Evolutionary conservation across 2,329 filamentous ascomycete genomes (phyloP).

Genomic region (Sporothrix sp.): DNA sequence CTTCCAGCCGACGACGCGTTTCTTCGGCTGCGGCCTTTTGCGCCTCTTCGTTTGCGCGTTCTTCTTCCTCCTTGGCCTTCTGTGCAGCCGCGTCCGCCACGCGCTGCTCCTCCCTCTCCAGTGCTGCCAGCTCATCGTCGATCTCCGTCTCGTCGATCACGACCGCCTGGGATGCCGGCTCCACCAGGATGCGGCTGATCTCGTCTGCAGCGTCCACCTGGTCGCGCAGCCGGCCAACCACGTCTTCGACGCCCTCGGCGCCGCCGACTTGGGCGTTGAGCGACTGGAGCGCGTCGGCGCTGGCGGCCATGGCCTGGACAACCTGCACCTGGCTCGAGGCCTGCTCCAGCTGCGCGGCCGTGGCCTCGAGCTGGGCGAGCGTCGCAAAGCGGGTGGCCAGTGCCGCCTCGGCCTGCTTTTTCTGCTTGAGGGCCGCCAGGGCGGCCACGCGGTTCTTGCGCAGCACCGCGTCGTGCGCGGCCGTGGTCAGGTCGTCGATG

Average conservation of each 20-base stretch:
- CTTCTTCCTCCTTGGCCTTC: slow-evolving; percentile 40
- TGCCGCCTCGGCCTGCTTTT: slow-evolving; percentile 69
- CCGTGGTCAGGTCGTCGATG: slow-evolving; percentile 52
- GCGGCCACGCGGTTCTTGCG: slow-evolving; percentile 64
- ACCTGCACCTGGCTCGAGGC: slow-evolving; percentile 78
- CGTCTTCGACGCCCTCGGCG: slow-evolving; percentile 61
- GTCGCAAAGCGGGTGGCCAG: slow-evolving; percentile 16
- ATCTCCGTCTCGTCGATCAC: slow-evolving; percentile 70
- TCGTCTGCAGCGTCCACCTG: slow-evolving; percentile 79
- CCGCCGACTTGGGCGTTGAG: slow-evolving; percentile 74
- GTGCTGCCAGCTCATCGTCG: slow-evolving; percentile 72
- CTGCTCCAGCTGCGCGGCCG: slow-evolving; percentile 74
- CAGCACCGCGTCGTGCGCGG: slow-evolving; percentile 54
- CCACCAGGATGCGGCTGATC: slow-evolving; percentile 65
- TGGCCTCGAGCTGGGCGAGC: slow-evolving; percentile 64
- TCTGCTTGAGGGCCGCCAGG: slow-evolving; percentile 67
- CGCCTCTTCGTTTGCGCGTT: slow-evolving; percentile 15
- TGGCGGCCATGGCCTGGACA: slow-evolving; percentile 71
- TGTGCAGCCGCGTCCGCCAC: not conserved
- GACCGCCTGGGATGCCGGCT: slow-evolving; percentile 31
- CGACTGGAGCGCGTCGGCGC: slow-evolving; percentile 58
- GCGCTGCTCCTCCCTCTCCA: slow-evolving; percentile 51
- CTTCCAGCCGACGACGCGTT: slow-evolving; percentile 39
- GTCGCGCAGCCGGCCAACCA: slow-evolving; percentile 65
- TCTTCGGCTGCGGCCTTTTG: slow-evolving; percentile 38